These are phyloP conservation scores for Xylaria sp. DNA, from an alignment of 2,329 filamentous ascomycete species.

Conservation along the genomic window DNA sequence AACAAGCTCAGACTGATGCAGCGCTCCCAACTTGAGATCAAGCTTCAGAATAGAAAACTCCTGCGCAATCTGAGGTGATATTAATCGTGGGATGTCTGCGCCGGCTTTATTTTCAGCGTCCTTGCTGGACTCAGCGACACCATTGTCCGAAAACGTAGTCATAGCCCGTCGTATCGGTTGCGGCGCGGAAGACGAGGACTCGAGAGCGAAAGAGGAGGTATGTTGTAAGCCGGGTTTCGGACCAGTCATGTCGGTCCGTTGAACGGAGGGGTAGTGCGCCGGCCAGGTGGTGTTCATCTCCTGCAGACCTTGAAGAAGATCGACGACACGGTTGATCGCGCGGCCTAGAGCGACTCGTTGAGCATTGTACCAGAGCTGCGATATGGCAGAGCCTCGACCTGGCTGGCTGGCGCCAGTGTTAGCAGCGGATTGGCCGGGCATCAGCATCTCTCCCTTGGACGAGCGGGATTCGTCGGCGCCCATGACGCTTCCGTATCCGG, in stretches of 20 bases:
- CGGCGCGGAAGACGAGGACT: slow-evolving; percentile 41
- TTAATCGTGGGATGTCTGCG: slow-evolving; percentile 67
- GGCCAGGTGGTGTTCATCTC: slow-evolving; percentile 90
- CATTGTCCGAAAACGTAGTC: slow-evolving; percentile 60
- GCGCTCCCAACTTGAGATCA: slow-evolving; percentile 80
- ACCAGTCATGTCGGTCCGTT: slow-evolving; percentile 48
- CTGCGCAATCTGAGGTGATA: slow-evolving; percentile 87
- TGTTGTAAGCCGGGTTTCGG: slow-evolving; percentile 53
- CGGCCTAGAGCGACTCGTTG: slow-evolving; percentile 83
- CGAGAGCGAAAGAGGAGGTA: slow-evolving; percentile 54
- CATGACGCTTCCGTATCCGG: slow-evolving; percentile 75
- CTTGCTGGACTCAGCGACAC: slow-evolving; percentile 66
- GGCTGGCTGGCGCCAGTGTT: slow-evolving; percentile 58
- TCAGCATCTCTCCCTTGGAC: slow-evolving; percentile 40
- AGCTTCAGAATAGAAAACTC: slow-evolving; percentile 95
- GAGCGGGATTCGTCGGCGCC: slow-evolving; percentile 54
- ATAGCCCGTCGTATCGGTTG: slow-evolving; percentile 60
- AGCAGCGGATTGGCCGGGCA: slow-evolving; percentile 37
- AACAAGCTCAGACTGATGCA: slow-evolving; percentile 85
- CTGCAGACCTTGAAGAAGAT: slow-evolving; percentile 76
- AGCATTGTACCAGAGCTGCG: slow-evolving; percentile 92
- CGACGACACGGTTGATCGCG: slow-evolving; percentile 80
- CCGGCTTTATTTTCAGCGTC: slow-evolving; percentile 56
- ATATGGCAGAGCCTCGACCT: slow-evolving; percentile 72
- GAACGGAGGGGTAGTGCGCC: slow-evolving; percentile 85